phyloP scores from a whole-genome alignment of 2,329 filamentous ascomycete genomes.

The Penicillium corylophilum region DNA sequence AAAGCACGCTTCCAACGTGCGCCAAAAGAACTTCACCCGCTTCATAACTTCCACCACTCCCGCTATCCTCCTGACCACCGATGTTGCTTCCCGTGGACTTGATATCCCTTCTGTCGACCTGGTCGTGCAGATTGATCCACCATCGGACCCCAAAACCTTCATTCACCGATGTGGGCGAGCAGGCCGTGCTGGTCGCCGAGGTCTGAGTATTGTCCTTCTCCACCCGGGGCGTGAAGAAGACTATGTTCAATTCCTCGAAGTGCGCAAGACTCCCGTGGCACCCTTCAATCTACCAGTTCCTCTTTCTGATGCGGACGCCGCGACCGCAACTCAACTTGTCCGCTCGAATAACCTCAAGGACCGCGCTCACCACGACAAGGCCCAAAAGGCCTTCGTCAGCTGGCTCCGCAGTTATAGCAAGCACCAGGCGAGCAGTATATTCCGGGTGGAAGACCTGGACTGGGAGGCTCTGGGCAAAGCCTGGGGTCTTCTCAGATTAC shows the following conservation, averaged over 20 bases:
- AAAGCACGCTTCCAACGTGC: constrained; percentile 83
- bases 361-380: constrained; percentile 76
- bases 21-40: constrained; percentile 80
- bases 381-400: constrained; percentile 86
- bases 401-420: constrained; percentile 91
- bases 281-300: constrained; percentile 60
- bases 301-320: constrained; percentile 63
- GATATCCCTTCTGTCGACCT: constrained; percentile 91
- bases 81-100: constrained; percentile 84
- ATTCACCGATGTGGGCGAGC: constrained; percentile 65
- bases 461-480: constrained; percentile 78
- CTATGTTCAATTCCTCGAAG: constrained; percentile 81
- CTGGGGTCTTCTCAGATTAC: constrained; percentile 83
- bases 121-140: constrained; percentile 83
- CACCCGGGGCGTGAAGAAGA: constrained; percentile 84
- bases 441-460: constrained; percentile 75
- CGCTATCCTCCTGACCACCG: constrained; percentile 84
- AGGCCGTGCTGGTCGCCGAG: constrained; percentile 65
- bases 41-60: constrained; percentile 75
- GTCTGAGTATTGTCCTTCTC: constrained; percentile 81
- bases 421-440: constrained; percentile 88
- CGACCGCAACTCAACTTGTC: constrained; percentile 58
- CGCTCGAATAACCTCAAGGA: constrained; percentile 58
- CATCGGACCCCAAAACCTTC: constrained; percentile 83
- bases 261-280: constrained; percentile 80